These are phyloP conservation scores for Xylariaceae sp. DNA, from an alignment of 2,329 filamentous ascomycete species.

Conservation along the genomic window DNA sequence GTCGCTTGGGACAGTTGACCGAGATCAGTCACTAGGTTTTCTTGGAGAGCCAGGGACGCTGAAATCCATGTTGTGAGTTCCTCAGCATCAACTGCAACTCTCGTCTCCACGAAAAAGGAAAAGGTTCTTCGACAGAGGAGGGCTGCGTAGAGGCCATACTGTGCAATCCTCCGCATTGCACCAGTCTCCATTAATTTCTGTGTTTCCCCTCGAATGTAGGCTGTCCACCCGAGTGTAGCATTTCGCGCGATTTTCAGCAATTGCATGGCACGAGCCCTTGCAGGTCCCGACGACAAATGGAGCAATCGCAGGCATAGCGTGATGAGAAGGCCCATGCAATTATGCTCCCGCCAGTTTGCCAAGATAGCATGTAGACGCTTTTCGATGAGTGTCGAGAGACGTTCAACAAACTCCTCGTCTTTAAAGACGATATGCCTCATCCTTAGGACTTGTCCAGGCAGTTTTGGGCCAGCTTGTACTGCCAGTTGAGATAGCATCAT, in stretches of 20 bases:
- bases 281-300: background rate
- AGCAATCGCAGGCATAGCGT: background rate
- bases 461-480: background rate
- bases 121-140: slow-evolving; percentile 39
- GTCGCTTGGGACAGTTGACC: slow-evolving; percentile 24
- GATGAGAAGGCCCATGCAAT: too few species aligned
- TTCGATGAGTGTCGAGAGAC: background rate
- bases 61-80: slow-evolving; percentile 16
- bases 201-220: too few species aligned
- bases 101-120: background rate
- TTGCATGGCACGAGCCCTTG: background rate
- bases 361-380: too few species aligned
- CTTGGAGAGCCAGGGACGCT: slow-evolving; percentile 31
- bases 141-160: slow-evolving; percentile 46
- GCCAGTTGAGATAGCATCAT: background rate
- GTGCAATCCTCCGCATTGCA: slow-evolving; percentile 28
- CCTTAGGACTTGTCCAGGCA: background rate
- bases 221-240: background rate
- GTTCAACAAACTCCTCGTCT: background rate
- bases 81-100: slow-evolving; percentile 6
- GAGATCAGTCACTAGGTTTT: slow-evolving; percentile 34
- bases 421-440: background rate
- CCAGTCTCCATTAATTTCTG: too few species aligned
- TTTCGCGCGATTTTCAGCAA: background rate
- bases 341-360: too few species aligned